Evolutionary conservation across 2,329 filamentous ascomycete species (phyloP).

Genomic region (Trichoderma koningii): DNA sequence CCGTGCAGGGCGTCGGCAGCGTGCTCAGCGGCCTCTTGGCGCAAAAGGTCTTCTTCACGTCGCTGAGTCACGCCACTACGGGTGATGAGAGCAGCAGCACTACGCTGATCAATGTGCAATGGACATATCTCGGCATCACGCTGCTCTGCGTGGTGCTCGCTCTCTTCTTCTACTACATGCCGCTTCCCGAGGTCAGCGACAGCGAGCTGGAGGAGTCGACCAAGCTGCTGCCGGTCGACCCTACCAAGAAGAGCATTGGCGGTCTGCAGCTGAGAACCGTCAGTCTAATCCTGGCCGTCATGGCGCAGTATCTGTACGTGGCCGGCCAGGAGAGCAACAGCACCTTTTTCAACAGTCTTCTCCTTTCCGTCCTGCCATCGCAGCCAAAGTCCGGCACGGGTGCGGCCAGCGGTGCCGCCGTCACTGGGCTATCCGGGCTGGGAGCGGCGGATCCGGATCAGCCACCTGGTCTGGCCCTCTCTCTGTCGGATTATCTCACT

Average conservation of each 20-base stretch:
- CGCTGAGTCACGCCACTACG: conserved; percentile 47
- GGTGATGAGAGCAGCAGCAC: conserved; percentile 38
- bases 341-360: conserved; percentile 59
- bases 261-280: conserved; percentile 58
- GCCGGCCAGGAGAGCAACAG: conserved; percentile 69
- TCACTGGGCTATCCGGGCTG: conserved; percentile 34
- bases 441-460: conserved; percentile 32
- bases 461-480: conserved; percentile 52
- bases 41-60: conserved; percentile 71
- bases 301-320: conserved; percentile 78
- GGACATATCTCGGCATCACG: conserved; percentile 81
- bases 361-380: conserved; percentile 46
- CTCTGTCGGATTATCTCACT: conserved; percentile 67
- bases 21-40: conserved; percentile 73
- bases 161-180: conserved; percentile 69
- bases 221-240: conserved; percentile 52
- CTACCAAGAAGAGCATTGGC: conserved; percentile 50
- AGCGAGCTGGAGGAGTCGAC: conserved; percentile 55
- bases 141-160: conserved; percentile 71
- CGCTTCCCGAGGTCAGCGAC: conserved; percentile 62
- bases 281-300: conserved; percentile 68
- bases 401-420: conserved; percentile 31
- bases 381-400: conserved; percentile 31
- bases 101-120: conserved; percentile 74
- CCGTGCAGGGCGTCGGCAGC: conserved; percentile 72